These are phyloP conservation scores for Yamadazyma paraphyllophila DNA, from an alignment of 805 yeast genomes.

Conservation along the genomic window DNA sequence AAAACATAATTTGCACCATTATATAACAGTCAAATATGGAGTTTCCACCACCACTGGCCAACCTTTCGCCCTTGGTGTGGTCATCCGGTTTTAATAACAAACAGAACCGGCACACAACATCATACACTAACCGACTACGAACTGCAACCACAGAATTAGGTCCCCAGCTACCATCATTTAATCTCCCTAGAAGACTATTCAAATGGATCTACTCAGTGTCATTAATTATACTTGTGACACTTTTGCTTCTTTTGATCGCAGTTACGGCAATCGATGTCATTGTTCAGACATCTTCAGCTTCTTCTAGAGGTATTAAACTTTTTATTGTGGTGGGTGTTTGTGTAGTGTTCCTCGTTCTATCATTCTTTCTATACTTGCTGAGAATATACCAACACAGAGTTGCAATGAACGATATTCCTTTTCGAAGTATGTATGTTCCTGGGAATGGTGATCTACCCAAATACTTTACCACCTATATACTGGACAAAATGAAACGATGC, in stretches of 20 bases:
- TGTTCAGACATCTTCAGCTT: slow-evolving; percentile 49
- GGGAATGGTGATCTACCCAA: slow-evolving; percentile 50
- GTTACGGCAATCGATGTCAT: slow-evolving; percentile 82
- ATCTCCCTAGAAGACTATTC: slow-evolving; percentile 21
- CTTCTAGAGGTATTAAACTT: slow-evolving; percentile 70
- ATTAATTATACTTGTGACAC: slow-evolving; percentile 19
- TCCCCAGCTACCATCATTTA: slow-evolving; percentile 14
- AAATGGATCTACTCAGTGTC: slow-evolving; percentile 31
- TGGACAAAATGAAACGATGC: slow-evolving; percentile 26
- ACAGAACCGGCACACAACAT: neutral
- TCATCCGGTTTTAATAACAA: neutral
- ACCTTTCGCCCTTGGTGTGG: slow-evolving; percentile 1
- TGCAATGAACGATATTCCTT: slow-evolving; percentile 73
- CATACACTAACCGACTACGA: neutral
- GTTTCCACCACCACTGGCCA: slow-evolving; percentile 4
- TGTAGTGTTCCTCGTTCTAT: slow-evolving; percentile 53
- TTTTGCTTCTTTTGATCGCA: slow-evolving; percentile 54
- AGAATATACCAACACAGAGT: slow-evolving; percentile 59
- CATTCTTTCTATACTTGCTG: slow-evolving; percentile 51
- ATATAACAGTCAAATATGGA: neutral
- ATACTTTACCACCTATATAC: slow-evolving; percentile 24
- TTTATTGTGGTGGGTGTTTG: slow-evolving; percentile 76
- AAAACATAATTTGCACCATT: neutral
- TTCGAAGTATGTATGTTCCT: slow-evolving; percentile 61
- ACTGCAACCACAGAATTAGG: slow-evolving; percentile 7